Percentiles rank a stretch among this genome's conserved stretches.
Evolutionary conservation across 1,284 basidiomycete species (phyloP).

Genomic region (Cerrena zonata): DNA sequence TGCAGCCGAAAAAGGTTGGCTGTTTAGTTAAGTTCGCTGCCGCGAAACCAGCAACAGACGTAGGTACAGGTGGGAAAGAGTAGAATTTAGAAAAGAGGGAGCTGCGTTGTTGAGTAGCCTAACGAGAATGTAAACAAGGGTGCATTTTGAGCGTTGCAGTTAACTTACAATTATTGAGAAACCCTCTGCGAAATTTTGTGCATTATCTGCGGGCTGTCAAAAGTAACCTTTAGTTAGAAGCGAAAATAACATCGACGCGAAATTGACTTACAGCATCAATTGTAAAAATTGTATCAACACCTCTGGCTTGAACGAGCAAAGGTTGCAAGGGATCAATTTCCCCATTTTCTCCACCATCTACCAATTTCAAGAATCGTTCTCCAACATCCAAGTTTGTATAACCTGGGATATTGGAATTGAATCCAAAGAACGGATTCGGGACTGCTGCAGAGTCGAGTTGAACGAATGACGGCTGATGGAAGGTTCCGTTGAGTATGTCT

Average conservation of each 20-base stretch:
- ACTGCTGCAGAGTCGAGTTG: constrained; percentile 25
- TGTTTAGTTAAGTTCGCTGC: constrained; percentile 30
- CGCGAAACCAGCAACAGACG: constrained; percentile 25
- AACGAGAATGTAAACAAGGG: no score
- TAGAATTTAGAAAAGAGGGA: constrained; percentile 32
- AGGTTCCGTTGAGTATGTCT: constrained; percentile 18
- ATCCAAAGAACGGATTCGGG: constrained; percentile 38
- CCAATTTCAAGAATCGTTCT: constrained; percentile 29
- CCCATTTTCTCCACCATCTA: constrained; percentile 40
- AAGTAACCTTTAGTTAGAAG: neutral
- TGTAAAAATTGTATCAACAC: constrained; percentile 47
- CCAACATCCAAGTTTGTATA: constrained; percentile 6
- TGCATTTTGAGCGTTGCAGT: no score
- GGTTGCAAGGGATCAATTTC: constrained; percentile 49
- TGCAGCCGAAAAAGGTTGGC: constrained; percentile 45
- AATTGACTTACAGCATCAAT: constrained; percentile 41
- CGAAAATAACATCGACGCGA: neutral
- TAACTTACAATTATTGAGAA: constrained; percentile 36
- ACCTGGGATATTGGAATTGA: neutral
- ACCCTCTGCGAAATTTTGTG: constrained; percentile 34
- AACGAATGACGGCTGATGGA: constrained; percentile 20
- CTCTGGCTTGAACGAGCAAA: constrained; percentile 45
- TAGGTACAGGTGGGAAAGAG: constrained; percentile 39
- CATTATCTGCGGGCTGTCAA: constrained; percentile 25
- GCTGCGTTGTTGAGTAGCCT: constrained; percentile 38